phyloP scores from a whole-genome alignment of 192 early-diverging fungal genomes.

The Coemansia sp. region DNA sequence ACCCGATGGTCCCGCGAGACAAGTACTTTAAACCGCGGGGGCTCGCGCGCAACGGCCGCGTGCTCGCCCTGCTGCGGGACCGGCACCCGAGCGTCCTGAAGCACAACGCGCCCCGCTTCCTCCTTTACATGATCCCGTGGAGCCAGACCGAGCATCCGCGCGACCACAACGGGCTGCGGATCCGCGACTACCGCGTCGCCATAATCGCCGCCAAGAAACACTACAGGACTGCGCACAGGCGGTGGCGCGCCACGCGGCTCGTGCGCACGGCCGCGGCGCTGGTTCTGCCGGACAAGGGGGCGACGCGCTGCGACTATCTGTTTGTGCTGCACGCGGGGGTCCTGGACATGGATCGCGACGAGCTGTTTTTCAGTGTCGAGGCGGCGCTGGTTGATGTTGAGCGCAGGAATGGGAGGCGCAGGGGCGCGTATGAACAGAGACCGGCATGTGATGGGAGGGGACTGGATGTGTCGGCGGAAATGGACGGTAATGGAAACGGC shows the following conservation, averaged over 20 bases:
- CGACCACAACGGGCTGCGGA: slow-evolving; percentile 41
- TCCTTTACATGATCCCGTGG: slow-evolving; percentile 33
- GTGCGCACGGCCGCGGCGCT: slow-evolving; percentile 31
- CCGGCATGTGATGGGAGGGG: too few species aligned
- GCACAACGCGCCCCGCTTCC: slow-evolving; percentile 3
- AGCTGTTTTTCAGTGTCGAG: slow-evolving; percentile 30
- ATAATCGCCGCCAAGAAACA: slow-evolving; percentile 32
- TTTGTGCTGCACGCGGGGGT: slow-evolving; percentile 17
- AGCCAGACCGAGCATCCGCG: slow-evolving; percentile 35
- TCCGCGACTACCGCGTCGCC: slow-evolving; percentile 46
- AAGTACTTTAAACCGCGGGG: slow-evolving; percentile 48
- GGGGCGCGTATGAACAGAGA: too few species aligned
- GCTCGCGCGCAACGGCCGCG: not conserved
- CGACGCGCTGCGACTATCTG: slow-evolving; percentile 44
- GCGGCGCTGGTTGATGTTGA: slow-evolving; percentile 18
- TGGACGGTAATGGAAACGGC: not conserved
- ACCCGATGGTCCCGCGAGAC: slow-evolving; percentile 40
- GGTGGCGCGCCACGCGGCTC: slow-evolving; percentile 31
- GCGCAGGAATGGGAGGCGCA: too few species aligned
- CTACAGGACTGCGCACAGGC: slow-evolving; percentile 35
- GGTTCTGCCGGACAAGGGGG: slow-evolving; percentile 42
- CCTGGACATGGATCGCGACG: slow-evolving; percentile 29
- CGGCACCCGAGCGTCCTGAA: not conserved
- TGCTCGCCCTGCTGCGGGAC: slow-evolving; percentile 8
- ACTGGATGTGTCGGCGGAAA: too few species aligned